Conservation (phyloP, 805 yeast species). For the Saccharomycopsis sp. region DNA sequence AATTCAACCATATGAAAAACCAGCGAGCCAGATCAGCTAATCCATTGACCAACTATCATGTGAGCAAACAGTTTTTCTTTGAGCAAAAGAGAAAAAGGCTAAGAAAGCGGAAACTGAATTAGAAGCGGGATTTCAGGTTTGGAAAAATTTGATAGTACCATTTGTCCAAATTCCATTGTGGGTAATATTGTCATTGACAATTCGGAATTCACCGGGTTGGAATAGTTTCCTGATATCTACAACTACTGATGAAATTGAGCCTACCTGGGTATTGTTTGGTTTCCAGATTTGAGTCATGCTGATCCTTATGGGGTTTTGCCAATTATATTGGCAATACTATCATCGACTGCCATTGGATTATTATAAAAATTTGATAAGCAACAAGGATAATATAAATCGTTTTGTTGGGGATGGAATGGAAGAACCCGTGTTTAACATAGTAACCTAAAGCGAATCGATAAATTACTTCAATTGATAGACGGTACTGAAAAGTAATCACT, state of each 20-base stretch:
- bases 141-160: conserved; percentile 76
- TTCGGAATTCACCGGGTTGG: conserved; percentile 67
- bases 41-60: conserved; percentile 45
- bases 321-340: conserved; percentile 56
- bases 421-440: too few species aligned
- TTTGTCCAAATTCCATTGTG: conserved; percentile 81
- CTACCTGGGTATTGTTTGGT: conserved; percentile 52
- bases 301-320: conserved; percentile 67
- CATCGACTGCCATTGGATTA: conserved; percentile 74
- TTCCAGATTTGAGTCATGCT: conserved; percentile 47
- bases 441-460: too few species aligned
- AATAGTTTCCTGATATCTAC: conserved; percentile 29
- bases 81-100: conserved; percentile 73
- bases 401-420: too few species aligned
- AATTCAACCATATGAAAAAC: conserved; percentile 37
- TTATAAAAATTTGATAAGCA: too few species aligned
- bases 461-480: too few species aligned
- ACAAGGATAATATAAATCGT: too few species aligned
- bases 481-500: too few species aligned
- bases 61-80: conserved; percentile 68
- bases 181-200: conserved; percentile 69
- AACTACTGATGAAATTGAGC: conserved; percentile 32
- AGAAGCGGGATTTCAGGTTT: conserved; percentile 57
- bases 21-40: conserved; percentile 24
- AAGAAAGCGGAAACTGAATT: conserved; percentile 66